A percentile compares a stretch with the other conserved stretches of the same genome.
Conservation (phyloP, 768 basidiomycete species). For the Mrakia blollopis region DNA sequence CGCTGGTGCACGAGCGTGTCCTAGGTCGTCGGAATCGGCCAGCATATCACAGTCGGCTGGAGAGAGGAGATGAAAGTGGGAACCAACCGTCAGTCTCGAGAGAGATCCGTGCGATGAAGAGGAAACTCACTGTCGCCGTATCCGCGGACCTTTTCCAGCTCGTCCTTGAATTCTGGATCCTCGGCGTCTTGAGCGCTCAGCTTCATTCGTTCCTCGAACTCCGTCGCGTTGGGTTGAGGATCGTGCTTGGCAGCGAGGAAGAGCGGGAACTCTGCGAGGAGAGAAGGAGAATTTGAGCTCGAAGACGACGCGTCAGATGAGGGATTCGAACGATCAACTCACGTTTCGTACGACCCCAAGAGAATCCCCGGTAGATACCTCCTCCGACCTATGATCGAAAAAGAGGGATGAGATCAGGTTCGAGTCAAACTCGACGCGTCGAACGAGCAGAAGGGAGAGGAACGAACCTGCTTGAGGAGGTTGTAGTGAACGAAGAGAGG, state of each 20-base stretch:
- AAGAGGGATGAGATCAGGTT: not conserved
- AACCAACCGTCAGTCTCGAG: too few species aligned
- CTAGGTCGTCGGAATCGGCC: constrained; percentile 40
- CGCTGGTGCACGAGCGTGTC: constrained; percentile 37
- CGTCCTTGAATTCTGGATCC: not conserved
- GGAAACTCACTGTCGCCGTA: constrained; percentile 26
- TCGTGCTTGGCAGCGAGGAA: constrained; percentile 22
- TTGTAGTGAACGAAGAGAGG: constrained; percentile 43
- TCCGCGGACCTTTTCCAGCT: not conserved
- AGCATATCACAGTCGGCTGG: constrained; percentile 29
- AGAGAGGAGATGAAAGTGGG: not conserved
- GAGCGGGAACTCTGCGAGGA: constrained; percentile 22
- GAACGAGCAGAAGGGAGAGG: not conserved
- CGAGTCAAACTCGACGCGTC: not conserved
- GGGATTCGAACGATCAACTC: not conserved
- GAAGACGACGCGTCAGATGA: not conserved
- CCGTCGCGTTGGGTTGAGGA: constrained; percentile 4
- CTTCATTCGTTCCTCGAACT: not conserved
- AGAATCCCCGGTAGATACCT: constrained; percentile 36
- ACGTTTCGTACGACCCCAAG: constrained; percentile 37
- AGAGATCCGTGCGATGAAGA: not conserved
- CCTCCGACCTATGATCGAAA: not conserved
- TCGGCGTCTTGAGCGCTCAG: constrained; percentile 2
- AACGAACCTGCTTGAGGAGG: constrained; percentile 46
- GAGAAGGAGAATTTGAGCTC: not conserved